Conservation (phyloP, 441 rosid genomes). For the Aquilaria agallochum region DNA sequence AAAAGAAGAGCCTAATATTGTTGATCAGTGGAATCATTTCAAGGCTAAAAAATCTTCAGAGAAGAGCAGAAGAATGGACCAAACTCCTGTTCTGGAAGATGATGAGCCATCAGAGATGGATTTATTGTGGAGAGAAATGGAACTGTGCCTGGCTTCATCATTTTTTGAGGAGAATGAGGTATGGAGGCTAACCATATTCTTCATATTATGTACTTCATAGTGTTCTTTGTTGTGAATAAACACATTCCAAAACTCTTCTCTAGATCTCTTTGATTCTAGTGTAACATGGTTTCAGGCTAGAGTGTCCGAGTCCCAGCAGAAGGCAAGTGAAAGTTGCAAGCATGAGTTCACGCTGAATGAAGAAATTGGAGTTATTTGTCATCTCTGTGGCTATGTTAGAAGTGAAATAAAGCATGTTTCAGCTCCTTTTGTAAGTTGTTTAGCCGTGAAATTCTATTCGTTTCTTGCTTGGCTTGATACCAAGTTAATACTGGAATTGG, state of each 20-base stretch:
- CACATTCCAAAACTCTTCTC: not conserved
- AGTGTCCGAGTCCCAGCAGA: slow-evolving; percentile 33
- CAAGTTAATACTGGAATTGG: too few relatives aligned
- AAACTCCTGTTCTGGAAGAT: slow-evolving; percentile 38
- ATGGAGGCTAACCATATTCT: not conserved
- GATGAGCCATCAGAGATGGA: slow-evolving; percentile 67
- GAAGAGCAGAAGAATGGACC: slow-evolving; percentile 19
- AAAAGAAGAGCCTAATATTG: slow-evolving; percentile 46
- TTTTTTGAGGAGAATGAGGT: slow-evolving; percentile 88
- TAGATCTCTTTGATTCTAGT: slow-evolving; percentile 18
- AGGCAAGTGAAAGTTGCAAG: slow-evolving; percentile 40
- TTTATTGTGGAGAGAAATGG: slow-evolving; percentile 93
- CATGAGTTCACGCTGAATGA: slow-evolving; percentile 67
- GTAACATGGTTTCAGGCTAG: slow-evolving; percentile 43
- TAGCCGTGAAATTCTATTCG: too few relatives aligned
- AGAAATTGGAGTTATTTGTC: slow-evolving; percentile 76
- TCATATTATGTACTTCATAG: not conserved
- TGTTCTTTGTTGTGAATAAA: not conserved
- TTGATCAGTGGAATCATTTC: slow-evolving; percentile 74
- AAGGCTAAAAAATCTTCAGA: slow-evolving; percentile 30
- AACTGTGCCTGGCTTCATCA: slow-evolving; percentile 63
- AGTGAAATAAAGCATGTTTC: slow-evolving; percentile 74
- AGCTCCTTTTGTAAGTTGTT: slow-evolving; percentile 65
- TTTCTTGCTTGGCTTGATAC: too few relatives aligned
- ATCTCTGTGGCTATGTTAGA: slow-evolving; percentile 57